Conservation (phyloP, 108 stramenopile species). For the Aurantiochytrium sp. region DNA sequence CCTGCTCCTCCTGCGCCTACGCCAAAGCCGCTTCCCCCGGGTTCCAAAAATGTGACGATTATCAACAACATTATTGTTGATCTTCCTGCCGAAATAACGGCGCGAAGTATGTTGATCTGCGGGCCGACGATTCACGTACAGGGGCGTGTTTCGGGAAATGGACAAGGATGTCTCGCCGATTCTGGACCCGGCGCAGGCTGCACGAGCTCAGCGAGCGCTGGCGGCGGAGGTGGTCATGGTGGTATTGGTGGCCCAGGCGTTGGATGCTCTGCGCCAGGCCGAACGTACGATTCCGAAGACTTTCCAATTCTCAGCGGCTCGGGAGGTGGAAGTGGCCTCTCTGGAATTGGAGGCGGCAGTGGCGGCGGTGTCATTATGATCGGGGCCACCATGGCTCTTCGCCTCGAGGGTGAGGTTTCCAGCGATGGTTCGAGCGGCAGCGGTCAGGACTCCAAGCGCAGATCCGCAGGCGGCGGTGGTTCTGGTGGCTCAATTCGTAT, state of each 20-base stretch:
- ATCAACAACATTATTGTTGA: background rate
- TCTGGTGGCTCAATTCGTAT: background rate
- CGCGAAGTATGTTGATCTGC: background rate
- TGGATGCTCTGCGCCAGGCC: background rate
- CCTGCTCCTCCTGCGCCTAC: background rate
- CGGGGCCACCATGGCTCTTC: background rate
- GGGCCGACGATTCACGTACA: background rate
- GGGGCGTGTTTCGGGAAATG: background rate
- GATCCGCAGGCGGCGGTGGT: slow-evolving; percentile 9
- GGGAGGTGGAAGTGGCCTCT: background rate
- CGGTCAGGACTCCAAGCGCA: background rate
- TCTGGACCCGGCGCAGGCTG: background rate
- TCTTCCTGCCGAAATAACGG: background rate
- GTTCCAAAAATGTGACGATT: background rate
- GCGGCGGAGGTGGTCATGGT: background rate
- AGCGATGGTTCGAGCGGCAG: background rate
- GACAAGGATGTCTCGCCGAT: background rate
- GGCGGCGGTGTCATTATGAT: background rate
- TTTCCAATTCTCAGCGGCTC: background rate
- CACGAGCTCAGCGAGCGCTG: background rate
- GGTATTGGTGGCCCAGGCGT: background rate
- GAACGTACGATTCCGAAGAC: background rate
- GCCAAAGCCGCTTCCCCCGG: background rate
- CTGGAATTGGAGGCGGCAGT: background rate
- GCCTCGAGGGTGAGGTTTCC: background rate